A percentile compares a stretch with the other conserved stretches of the same genome.
Conservation (phyloP, 2,329 filamentous ascomycete genomes). For the Kalmusia sp. region DNA sequence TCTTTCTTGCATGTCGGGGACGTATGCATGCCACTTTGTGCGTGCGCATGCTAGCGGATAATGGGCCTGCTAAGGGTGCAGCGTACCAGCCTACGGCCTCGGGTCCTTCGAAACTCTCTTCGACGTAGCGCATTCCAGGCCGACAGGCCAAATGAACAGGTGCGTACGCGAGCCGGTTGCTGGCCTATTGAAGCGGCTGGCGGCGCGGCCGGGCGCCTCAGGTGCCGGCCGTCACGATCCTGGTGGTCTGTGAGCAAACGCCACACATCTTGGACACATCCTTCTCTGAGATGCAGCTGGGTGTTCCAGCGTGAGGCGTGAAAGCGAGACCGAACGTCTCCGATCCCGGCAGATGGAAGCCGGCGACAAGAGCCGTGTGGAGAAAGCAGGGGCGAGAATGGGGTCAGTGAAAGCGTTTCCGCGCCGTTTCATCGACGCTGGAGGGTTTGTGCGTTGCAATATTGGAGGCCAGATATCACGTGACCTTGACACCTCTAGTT, state of each 20-base stretch:
- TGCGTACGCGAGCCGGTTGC: conserved; percentile 5
- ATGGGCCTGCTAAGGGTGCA: conserved; percentile 24
- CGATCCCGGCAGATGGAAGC: neutral
- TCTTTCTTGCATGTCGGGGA: conserved; percentile 40
- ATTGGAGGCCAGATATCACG: neutral
- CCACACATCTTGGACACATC: conserved; percentile 3
- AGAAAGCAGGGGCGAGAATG: too few species aligned
- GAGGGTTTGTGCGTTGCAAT: too few species aligned
- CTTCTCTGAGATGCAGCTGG: conserved; percentile 5
- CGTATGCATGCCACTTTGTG: conserved; percentile 36
- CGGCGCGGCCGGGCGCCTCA: conserved; percentile 16
- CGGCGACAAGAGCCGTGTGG: neutral
- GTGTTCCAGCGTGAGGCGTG: neutral
- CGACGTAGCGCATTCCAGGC: conserved; percentile 23
- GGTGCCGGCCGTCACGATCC: conserved; percentile 15
- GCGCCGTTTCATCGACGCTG: too few species aligned
- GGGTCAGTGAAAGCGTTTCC: too few species aligned
- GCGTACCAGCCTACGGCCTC: conserved; percentile 25
- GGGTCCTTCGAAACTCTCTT: conserved; percentile 26
- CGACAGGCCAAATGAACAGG: conserved; percentile 20
- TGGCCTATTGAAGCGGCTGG: conserved; percentile 16
- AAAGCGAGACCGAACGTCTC: conserved; percentile 8
- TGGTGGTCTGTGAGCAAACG: conserved; percentile 13
- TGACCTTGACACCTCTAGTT: neutral
- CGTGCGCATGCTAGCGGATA: conserved; percentile 34